phyloP scores from a whole-genome alignment of 1,284 basidiomycete genomes.

The Moesziomyces aphidis region DNA sequence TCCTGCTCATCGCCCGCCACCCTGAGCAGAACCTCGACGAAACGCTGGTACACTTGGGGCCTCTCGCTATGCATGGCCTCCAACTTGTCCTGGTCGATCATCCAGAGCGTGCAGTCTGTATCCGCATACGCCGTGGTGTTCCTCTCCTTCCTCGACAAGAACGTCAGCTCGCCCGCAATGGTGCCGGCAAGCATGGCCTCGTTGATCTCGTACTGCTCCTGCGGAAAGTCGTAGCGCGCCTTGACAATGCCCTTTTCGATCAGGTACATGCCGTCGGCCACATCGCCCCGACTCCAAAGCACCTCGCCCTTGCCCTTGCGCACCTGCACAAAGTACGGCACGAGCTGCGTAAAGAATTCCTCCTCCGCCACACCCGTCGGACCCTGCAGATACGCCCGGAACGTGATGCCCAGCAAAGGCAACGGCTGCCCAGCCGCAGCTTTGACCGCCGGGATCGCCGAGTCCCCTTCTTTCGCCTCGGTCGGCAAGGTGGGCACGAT shows the following conservation, averaged over 20 bases:
- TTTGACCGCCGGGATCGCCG: neutral
- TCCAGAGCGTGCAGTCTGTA: constrained; percentile 61
- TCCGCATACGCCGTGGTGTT: constrained; percentile 64
- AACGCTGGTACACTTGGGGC: constrained; percentile 33
- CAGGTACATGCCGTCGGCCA: constrained; percentile 72
- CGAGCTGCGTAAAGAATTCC: constrained; percentile 71
- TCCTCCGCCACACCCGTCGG: constrained; percentile 8
- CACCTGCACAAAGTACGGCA: constrained; percentile 79
- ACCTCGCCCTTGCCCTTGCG: constrained; percentile 74
- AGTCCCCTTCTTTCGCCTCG: neutral
- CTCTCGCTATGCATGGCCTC: constrained; percentile 36
- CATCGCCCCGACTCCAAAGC: constrained; percentile 80
- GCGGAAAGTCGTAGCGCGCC: constrained; percentile 63
- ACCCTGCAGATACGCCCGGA: constrained; percentile 47
- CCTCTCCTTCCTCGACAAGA: constrained; percentile 53
- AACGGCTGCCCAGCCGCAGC: constrained; percentile 40
- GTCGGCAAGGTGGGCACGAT: constrained; percentile 3
- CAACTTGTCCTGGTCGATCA: constrained; percentile 44
- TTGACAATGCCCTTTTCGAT: constrained; percentile 66
- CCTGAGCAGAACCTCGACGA: constrained; percentile 58
- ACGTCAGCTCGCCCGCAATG: constrained; percentile 65
- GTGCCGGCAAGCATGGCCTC: constrained; percentile 67
- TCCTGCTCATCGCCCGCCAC: constrained; percentile 65
- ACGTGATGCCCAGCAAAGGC: constrained; percentile 54
- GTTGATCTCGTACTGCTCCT: constrained; percentile 65